A percentile compares a stretch with the other conserved stretches of the same genome.
Evolutionary conservation across 257 asterid genomes (phyloP).

Genomic region (Ehretia macrophylla): DNA sequence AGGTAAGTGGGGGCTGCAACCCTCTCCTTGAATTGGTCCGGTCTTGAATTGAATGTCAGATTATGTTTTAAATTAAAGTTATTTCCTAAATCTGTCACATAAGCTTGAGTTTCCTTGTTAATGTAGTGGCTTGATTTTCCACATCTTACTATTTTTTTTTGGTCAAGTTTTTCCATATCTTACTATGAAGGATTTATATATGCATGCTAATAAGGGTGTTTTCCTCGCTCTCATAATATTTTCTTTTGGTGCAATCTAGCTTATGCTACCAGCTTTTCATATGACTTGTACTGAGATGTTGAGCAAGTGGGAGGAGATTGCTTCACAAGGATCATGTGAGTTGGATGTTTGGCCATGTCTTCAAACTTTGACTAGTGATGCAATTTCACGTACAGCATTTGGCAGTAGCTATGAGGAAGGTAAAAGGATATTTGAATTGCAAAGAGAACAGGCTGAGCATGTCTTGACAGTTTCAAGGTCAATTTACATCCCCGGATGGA

Average conservation of each 20-base stretch:
- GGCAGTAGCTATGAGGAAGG: conserved; percentile 22
- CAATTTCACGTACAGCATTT: conserved; percentile 19
- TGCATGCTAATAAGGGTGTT: no score
- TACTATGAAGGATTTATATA: no score
- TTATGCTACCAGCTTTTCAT: conserved; percentile 40
- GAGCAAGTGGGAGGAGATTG: conserved; percentile 19
- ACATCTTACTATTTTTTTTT: no score
- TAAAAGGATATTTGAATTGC: conserved; percentile 20
- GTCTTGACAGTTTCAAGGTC: neutral
- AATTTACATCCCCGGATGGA: conserved; percentile 14
- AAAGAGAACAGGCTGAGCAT: conserved; percentile 15
- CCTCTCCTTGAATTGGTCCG: no score
- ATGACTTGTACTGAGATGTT: conserved; percentile 34
- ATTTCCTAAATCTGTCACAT: no score
- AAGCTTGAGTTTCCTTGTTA: no score
- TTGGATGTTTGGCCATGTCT: conserved; percentile 20
- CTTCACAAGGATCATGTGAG: conserved; percentile 1
- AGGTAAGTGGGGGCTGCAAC: no score
- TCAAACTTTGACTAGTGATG: conserved; percentile 14
- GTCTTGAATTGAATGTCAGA: no score
- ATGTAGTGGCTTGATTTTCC: no score
- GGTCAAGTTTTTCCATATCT: no score
- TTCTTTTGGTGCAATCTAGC: conserved; percentile 7
- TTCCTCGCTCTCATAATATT: no score
- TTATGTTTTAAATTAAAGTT: no score